Evolutionary conservation across 1,284 basidiomycete species (phyloP).

Genomic region (Amylostereum areolatum): DNA sequence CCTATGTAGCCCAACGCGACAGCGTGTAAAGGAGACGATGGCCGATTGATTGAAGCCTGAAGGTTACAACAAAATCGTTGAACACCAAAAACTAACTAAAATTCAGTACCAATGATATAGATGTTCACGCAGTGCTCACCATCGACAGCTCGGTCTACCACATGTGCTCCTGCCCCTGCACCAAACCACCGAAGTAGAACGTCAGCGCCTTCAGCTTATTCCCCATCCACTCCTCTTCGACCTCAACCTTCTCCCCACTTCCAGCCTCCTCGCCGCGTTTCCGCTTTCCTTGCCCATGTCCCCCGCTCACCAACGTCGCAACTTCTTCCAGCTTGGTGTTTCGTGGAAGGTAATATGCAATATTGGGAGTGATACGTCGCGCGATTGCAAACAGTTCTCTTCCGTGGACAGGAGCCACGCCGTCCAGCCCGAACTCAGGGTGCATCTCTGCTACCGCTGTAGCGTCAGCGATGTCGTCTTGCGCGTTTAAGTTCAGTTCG

Average conservation of each 20-base stretch:
- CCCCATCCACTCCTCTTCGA: constrained; percentile 90
- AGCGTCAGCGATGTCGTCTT: constrained; percentile 9
- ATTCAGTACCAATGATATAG: too few species aligned
- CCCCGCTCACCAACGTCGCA: constrained; percentile 35
- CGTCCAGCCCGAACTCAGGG: constrained; percentile 63
- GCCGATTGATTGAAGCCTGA: too few species aligned
- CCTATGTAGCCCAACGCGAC: too few species aligned
- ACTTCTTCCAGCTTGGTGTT: constrained; percentile 79
- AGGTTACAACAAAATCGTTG: too few species aligned
- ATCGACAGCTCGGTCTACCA: too few species aligned
- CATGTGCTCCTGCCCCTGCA: constrained; percentile 53
- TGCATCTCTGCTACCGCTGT: constrained; percentile 22
- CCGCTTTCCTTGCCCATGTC: constrained; percentile 1
- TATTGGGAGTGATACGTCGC: constrained; percentile 65
- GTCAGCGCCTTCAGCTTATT: constrained; percentile 78
- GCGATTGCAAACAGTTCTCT: constrained; percentile 74
- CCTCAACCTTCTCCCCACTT: constrained; percentile 50
- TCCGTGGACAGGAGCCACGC: constrained; percentile 78
- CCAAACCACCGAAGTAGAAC: constrained; percentile 78
- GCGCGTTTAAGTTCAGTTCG: constrained; percentile 13
- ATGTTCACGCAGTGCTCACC: too few species aligned
- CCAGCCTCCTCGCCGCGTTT: constrained; percentile 21
- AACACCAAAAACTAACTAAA: too few species aligned
- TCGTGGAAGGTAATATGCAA: constrained; percentile 88
- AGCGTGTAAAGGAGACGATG: too few species aligned